Percentiles rank a stretch among this genome's conserved stretches.
Evolutionary conservation across 1,284 basidiomycete species (phyloP).

Genomic region (Cryptococcus maquisensis): DNA sequence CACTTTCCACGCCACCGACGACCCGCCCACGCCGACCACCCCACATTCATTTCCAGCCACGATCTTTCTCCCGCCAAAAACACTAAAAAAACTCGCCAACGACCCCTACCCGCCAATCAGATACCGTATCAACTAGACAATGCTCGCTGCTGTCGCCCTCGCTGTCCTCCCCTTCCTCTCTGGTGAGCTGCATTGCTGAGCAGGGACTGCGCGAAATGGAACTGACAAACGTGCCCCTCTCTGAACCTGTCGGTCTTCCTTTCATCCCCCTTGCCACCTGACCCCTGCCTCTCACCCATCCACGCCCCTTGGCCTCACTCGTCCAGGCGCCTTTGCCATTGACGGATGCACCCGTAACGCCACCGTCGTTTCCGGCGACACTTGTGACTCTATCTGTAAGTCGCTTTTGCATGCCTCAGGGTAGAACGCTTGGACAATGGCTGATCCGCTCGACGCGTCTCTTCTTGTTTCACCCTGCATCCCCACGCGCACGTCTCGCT

Average conservation of each 20-base stretch:
- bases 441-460: not conserved
- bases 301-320: not conserved
- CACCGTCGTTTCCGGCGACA: conserved; percentile 43
- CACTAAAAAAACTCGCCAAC: not conserved
- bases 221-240: not conserved
- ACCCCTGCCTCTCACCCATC: not conserved
- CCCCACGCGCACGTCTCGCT: too few relatives aligned
- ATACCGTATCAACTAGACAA: conserved; percentile 7
- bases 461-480: not conserved
- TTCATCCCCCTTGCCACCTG: not conserved
- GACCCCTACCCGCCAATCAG: not conserved
- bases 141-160: conserved; percentile 30
- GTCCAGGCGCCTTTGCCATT: conserved; percentile 28
- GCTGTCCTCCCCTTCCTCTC: conserved; percentile 36
- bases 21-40: not conserved
- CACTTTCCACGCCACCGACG: not conserved
- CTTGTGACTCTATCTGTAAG: conserved; percentile 50
- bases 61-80: not conserved
- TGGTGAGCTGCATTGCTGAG: conserved; percentile 21
- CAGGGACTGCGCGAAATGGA: not conserved
- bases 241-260: not conserved
- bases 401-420: conserved; percentile 1
- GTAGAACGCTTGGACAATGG: not conserved
- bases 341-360: conserved; percentile 46
- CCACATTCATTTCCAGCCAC: not conserved